Evolutionary conservation across 2,329 filamentous ascomycete genomes (phyloP).

Genomic region (Talaromyces atroroseus): DNA sequence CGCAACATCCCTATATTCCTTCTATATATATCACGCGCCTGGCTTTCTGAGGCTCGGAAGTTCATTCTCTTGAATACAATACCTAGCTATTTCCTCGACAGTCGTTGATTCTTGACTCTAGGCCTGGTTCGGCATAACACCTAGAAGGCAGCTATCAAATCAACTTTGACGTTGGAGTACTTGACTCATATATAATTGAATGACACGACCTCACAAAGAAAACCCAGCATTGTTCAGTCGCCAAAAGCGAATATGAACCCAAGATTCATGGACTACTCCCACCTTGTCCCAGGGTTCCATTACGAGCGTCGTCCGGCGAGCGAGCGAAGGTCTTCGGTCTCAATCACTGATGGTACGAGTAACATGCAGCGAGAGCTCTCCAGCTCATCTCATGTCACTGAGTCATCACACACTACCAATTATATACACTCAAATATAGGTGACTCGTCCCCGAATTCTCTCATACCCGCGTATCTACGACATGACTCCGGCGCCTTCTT

Average conservation of each 20-base stretch:
- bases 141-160: background rate
- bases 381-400: slow-evolving; percentile 1
- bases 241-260: background rate
- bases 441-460: background rate
- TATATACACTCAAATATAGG: slow-evolving; percentile 6
- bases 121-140: background rate
- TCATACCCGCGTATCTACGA: background rate
- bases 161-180: background rate
- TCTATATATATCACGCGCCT: no score
- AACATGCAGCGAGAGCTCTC: slow-evolving; percentile 1
- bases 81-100: background rate
- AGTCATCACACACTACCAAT: slow-evolving; percentile 4
- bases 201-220: background rate
- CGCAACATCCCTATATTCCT: background rate
- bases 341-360: slow-evolving; percentile 2
- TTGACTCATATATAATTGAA: background rate
- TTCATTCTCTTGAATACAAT: background rate
- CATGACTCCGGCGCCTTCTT: background rate
- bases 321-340: background rate
- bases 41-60: background rate
- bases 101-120: background rate
- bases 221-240: background rate
- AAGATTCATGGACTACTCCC: background rate
- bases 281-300: background rate
- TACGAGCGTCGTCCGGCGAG: background rate